A percentile compares a stretch with the other conserved stretches of the same genome.
Evolutionary conservation across 2,329 filamentous ascomycete species (phyloP).

Genomic region (Cladosporium colombiae): DNA sequence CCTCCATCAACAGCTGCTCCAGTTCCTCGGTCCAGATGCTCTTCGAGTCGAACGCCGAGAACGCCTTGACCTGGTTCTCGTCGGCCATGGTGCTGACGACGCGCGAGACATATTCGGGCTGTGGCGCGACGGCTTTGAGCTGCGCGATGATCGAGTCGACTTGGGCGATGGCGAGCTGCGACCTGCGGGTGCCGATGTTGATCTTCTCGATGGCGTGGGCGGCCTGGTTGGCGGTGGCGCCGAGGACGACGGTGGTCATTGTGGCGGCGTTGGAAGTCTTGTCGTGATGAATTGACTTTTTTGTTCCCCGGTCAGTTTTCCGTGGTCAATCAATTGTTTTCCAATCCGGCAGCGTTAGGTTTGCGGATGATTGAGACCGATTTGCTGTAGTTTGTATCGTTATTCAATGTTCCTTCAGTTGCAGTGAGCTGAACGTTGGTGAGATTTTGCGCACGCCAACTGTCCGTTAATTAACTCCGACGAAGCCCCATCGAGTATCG

Average conservation of each 20-base stretch:
- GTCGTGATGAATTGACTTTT: not conserved
- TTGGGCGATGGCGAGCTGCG: conserved; percentile 78
- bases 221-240: not conserved
- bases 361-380: not conserved
- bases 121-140: conserved; percentile 66
- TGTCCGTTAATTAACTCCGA: not conserved
- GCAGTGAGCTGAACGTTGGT: not conserved
- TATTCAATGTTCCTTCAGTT: not conserved
- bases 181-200: conserved; percentile 77
- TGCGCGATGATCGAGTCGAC: conserved; percentile 68
- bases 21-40: conserved; percentile 91
- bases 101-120: conserved; percentile 68
- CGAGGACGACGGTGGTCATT: not conserved
- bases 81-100: conserved; percentile 80
- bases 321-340: no score
- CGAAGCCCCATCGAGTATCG: not conserved
- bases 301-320: no score
- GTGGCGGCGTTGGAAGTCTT: not conserved
- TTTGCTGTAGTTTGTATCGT: no score
- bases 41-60: conserved; percentile 84
- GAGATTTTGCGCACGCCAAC: not conserved
- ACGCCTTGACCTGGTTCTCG: conserved; percentile 79
- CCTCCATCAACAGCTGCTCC: conserved; percentile 68
- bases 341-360: no score
- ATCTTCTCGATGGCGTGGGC: not conserved